Evolutionary conservation across 148 eudicot species (phyloP), one percentile per base, ranked within the genome.

Genomic region (Vaccinium corymbosum): DNA sequence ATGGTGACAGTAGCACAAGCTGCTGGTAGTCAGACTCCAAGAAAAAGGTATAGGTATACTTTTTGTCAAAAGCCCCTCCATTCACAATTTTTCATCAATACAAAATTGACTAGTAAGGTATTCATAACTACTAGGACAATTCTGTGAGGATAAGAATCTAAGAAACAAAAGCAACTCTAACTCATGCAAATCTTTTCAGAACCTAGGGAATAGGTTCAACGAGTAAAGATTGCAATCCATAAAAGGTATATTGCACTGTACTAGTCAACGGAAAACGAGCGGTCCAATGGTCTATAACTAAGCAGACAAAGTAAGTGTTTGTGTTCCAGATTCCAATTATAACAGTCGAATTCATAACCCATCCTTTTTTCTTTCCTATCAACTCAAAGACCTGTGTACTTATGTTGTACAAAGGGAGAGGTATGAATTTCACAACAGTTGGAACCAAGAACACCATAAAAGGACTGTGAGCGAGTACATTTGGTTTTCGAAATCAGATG

Each of bases 1-100:
- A 42, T 72, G 88, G 85, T 59, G 83, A 42, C 80, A 83, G 82
- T 17, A 42, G 38, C 84, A 76, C 73, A 86, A 71, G 81, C 35
- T 82, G 85, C 72, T 78, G 87, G 85, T 19, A 78, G 78, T 22
- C 51, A 74, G 78, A 82, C 59, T 27, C 85, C 51, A 56, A 57
- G 42, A 32, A 57, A 55, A 80, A 80, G 51, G 74, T 62, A 32
- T 62, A 80, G 51, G 74, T 62, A 32, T 62, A 46, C 73, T 46
- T 80, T 62, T 48, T 38, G 80, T 25, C 48, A 38, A 57, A 79
- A 80, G 82, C 15, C 59, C 52, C 70, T 35, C 82, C 82, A 80
- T 57, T 57, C 53, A 55, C 16, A 80, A 80, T 62, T 14, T n/a
- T 11, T 9, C 17, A 79, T 79, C 61, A 79, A 13, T 80, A 35